A percentile compares a stretch with the other conserved stretches of the same genome.
These are phyloP conservation scores for Xylaria arbuscula DNA, from an alignment of 2,329 filamentous ascomycete genomes.

Conservation along the genomic window DNA sequence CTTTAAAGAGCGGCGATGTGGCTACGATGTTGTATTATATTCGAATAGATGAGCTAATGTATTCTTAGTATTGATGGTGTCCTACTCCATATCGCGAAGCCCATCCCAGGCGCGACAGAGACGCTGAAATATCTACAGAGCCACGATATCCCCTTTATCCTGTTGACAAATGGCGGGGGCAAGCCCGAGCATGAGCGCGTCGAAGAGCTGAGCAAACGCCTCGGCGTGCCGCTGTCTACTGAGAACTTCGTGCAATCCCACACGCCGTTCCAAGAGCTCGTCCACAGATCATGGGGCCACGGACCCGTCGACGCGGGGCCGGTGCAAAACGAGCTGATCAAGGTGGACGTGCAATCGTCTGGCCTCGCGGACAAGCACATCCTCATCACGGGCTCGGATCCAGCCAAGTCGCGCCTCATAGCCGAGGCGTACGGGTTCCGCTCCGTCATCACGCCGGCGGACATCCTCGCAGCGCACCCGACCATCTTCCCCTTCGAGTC, in stretches of 20 bases:
- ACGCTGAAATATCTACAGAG: constrained; percentile 78
- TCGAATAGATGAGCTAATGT: constrained; percentile 28
- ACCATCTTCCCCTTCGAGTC: constrained; percentile 83
- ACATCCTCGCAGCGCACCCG: constrained; percentile 80
- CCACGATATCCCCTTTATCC: constrained; percentile 86
- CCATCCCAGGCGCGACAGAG: constrained; percentile 81
- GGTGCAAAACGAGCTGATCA: constrained; percentile 6
- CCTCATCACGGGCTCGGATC: constrained; percentile 77
- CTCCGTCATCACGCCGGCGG: constrained; percentile 84
- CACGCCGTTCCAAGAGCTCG: constrained; percentile 83
- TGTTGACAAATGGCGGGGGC: constrained; percentile 95
- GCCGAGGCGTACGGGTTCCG: constrained; percentile 83
- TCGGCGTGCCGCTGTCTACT: constrained; percentile 72
- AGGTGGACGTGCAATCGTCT: constrained; percentile 53
- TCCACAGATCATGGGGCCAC: constrained; percentile 25
- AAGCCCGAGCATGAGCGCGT: constrained; percentile 81
- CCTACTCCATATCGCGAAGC: constrained; percentile 82
- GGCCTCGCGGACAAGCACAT: constrained; percentile 73
- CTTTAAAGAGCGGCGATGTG: neutral
- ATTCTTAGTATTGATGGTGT: constrained; percentile 83
- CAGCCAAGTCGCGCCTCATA: constrained; percentile 74
- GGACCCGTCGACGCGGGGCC: neutral
- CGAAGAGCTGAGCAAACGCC: constrained; percentile 72
- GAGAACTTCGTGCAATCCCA: constrained; percentile 88
- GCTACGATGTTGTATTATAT: neutral